A percentile compares a stretch with the other conserved stretches of the same genome.
phyloP scores from a whole-genome alignment of 2,329 filamentous ascomycete genomes.

The Lojkania enalia region DNA sequence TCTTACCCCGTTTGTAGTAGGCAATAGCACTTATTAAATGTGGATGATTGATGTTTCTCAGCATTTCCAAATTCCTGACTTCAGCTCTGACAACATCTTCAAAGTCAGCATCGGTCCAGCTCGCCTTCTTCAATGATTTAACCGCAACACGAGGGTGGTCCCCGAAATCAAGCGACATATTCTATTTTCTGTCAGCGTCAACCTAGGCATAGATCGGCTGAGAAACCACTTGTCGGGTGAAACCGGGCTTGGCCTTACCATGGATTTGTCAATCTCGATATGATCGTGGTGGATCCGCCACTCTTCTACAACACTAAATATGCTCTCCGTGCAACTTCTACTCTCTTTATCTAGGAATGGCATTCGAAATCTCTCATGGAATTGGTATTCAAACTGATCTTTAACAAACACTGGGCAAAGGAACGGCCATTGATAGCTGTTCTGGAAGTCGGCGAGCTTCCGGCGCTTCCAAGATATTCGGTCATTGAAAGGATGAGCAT shows the following conservation, averaged over 20 bases:
- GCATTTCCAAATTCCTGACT: conserved; percentile 9
- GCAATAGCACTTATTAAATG: conserved; percentile 19
- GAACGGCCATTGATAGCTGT: conserved; percentile 17
- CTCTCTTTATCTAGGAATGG: conserved; percentile 10
- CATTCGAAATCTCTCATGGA: conserved; percentile 8
- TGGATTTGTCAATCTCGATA: conserved; percentile 1
- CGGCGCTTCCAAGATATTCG: conserved; percentile 1
- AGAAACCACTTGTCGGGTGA: neutral
- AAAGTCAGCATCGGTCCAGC: conserved; percentile 2
- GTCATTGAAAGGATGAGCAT: conserved; percentile 6
- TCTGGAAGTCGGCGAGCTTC: conserved; percentile 3
- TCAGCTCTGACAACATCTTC: conserved; percentile 7
- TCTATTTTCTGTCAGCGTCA: too few species aligned
- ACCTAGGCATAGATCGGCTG: too few species aligned
- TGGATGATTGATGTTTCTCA: conserved; percentile 8
- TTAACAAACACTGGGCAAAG: conserved; percentile 15
- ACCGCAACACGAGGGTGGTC: conserved; percentile 18
- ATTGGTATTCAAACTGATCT: conserved; percentile 8
- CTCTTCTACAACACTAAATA: conserved; percentile 17
- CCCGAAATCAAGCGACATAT: conserved; percentile 1
- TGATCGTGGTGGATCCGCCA: conserved; percentile 17
- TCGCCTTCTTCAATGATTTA: conserved; percentile 10
- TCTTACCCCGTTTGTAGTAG: conserved; percentile 12
- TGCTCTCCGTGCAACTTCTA: conserved; percentile 3
- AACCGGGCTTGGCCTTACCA: too few species aligned